Evolutionary conservation across 2,329 filamentous ascomycete species (phyloP).

Genomic region (Cladophialophora bantiana): DNA sequence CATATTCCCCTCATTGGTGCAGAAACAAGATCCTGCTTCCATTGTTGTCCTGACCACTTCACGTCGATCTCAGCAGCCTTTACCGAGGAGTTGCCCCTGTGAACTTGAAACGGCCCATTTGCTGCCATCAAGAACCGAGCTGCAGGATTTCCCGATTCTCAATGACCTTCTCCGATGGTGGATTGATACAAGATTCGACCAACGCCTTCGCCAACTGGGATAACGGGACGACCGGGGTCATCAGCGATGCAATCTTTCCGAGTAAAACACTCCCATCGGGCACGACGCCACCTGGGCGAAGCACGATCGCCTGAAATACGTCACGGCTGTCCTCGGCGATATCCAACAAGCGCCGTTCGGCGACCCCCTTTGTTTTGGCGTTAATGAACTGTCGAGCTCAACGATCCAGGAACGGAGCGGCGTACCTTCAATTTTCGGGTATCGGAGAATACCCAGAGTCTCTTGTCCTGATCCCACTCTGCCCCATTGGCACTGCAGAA

Average conservation of each 20-base stretch:
- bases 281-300: slow-evolving; percentile 23
- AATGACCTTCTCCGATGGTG: slow-evolving; percentile 13
- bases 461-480: slow-evolving; percentile 20
- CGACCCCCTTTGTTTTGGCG: background rate
- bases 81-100: background rate
- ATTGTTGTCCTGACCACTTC: too few species aligned
- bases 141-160: slow-evolving; percentile 17
- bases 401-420: background rate
- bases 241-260: background rate
- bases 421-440: slow-evolving; percentile 25
- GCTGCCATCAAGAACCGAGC: background rate
- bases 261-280: slow-evolving; percentile 10
- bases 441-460: slow-evolving; percentile 18
- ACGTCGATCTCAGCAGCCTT: background rate
- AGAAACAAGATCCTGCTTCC: too few species aligned
- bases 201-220: slow-evolving; percentile 22
- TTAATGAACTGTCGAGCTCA: background rate
- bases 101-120: background rate
- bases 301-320: slow-evolving; percentile 15
- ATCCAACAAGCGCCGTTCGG: slow-evolving; percentile 22
- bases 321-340: slow-evolving; percentile 14
- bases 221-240: slow-evolving; percentile 17
- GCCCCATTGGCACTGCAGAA: slow-evolving; percentile 25
- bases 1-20: too few species aligned
- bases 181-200: slow-evolving; percentile 10